phyloP scores from a whole-genome alignment of 2,329 filamentous ascomycete genomes.

The Fusarium secorum region DNA sequence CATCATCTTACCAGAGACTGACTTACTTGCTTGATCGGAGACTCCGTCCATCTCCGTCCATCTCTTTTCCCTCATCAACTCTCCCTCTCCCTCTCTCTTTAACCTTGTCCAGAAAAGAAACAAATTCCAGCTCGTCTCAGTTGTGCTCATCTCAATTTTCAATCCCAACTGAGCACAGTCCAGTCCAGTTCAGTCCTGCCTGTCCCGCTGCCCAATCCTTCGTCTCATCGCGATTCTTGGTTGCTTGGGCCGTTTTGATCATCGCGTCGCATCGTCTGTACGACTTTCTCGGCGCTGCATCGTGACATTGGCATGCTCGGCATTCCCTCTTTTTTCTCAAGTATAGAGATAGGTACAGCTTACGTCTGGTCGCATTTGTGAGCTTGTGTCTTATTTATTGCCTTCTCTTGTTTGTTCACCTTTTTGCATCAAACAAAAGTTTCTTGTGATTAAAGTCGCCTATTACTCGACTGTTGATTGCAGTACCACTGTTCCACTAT shows the following conservation, averaged over 20 bases:
- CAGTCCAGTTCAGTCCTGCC: neutral
- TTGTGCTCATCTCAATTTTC: slow-evolving; percentile 17
- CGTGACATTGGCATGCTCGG: slow-evolving; percentile 42
- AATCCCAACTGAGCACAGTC: slow-evolving; percentile 11
- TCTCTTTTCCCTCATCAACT: slow-evolving; percentile 10
- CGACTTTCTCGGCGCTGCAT: slow-evolving; percentile 27
- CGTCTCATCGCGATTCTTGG: slow-evolving; percentile 2
- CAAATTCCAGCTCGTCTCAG: slow-evolving; percentile 8
- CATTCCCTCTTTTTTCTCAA: slow-evolving; percentile 38
- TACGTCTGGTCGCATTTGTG: slow-evolving; percentile 8
- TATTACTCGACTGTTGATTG: slow-evolving; percentile 9
- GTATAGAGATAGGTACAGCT: slow-evolving; percentile 18
- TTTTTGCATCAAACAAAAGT: slow-evolving; percentile 13
- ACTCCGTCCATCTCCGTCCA: slow-evolving; percentile 23
- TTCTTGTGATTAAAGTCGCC: slow-evolving; percentile 6
- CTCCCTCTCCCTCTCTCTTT: neutral
- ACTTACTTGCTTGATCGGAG: neutral
- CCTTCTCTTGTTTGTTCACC: slow-evolving; percentile 5
- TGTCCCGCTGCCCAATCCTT: slow-evolving; percentile 11
- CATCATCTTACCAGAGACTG: slow-evolving; percentile 1
- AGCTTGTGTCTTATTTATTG: neutral
- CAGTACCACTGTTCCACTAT: slow-evolving; percentile 45
- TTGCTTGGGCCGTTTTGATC: slow-evolving; percentile 25
- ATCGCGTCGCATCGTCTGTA: slow-evolving; percentile 21
- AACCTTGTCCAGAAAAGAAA: slow-evolving; percentile 8